Conservation (phyloP, 257 asterid species). For the Datura wrightii region DNA sequence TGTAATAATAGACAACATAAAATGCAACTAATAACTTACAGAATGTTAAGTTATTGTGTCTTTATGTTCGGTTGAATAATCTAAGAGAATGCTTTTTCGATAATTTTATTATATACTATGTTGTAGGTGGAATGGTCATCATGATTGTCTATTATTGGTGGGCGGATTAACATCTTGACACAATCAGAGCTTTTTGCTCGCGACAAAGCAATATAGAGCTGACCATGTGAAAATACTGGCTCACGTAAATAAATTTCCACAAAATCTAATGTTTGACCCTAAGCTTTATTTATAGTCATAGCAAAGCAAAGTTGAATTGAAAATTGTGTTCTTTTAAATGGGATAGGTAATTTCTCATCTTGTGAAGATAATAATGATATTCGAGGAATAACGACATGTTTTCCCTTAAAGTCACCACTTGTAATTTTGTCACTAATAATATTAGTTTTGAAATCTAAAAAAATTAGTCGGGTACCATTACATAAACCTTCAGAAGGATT, state of each 20-base stretch:
- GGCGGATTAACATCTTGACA: not conserved
- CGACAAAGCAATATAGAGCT: constrained; percentile 22
- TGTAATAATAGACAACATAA: too few relatives aligned
- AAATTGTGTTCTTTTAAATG: not conserved
- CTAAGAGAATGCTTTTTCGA: too few relatives aligned
- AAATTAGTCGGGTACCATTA: not conserved
- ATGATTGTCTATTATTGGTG: too few relatives aligned
- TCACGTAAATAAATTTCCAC: not conserved
- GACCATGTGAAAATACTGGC: constrained; percentile 26
- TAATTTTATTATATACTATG: too few relatives aligned
- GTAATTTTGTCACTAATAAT: not conserved
- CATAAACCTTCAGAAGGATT: not conserved
- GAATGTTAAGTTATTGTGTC: too few relatives aligned
- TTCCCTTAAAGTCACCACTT: not conserved
- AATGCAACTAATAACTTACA: too few relatives aligned
- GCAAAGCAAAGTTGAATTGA: constrained; percentile 12
- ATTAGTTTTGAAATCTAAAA: not conserved
- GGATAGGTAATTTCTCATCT: not conserved
- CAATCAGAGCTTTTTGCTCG: not conserved
- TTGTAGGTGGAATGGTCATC: too few relatives aligned
- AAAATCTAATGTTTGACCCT: not conserved
- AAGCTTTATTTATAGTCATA: not conserved
- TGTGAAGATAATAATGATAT: not conserved
- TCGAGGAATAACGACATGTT: not conserved
- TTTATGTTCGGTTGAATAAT: too few relatives aligned